Evolutionary conservation across 208 protist species (phyloP).

Genomic region (Leishmania arabica): DNA sequence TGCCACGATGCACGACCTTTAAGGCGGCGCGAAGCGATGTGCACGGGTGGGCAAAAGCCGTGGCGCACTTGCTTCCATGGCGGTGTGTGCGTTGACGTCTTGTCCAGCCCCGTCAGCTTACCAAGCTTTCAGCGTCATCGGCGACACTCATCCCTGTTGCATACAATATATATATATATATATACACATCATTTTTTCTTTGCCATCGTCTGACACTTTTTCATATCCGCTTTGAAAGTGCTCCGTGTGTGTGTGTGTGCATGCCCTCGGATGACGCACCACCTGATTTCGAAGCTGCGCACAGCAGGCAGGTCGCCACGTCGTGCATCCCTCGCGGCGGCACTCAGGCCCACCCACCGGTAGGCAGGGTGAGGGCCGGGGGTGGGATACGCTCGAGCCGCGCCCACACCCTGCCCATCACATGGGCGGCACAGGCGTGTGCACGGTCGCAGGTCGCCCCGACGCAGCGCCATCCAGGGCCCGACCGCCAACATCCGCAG

Average conservation of each 20-base stretch:
- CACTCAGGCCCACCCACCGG: too few relatives aligned
- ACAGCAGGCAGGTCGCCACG: not conserved
- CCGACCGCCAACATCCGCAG: not conserved
- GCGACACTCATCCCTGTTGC: too few relatives aligned
- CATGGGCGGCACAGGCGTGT: not conserved
- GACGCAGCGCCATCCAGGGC: not conserved
- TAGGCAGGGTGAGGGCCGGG: not conserved
- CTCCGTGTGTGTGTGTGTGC: not conserved
- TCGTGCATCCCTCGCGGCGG: not conserved
- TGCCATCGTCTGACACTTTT: too few relatives aligned
- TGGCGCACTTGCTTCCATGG: not conserved
- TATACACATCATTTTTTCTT: too few relatives aligned
- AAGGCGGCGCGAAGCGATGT: not conserved
- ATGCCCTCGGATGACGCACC: not conserved
- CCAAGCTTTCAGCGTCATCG: too few relatives aligned
- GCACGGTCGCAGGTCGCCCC: not conserved
- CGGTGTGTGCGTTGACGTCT: not conserved
- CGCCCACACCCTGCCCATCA: not conserved
- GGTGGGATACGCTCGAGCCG: not conserved
- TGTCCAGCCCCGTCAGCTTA: not conserved
- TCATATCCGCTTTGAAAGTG: too few relatives aligned
- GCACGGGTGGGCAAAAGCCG: not conserved
- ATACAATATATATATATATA: too few relatives aligned
- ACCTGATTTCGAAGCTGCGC: not conserved
- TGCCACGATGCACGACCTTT: constrained; percentile 66